Evolutionary conservation across 2,329 filamentous ascomycete genomes (phyloP).

Genomic region (Talaromyces albobiverticillius): DNA sequence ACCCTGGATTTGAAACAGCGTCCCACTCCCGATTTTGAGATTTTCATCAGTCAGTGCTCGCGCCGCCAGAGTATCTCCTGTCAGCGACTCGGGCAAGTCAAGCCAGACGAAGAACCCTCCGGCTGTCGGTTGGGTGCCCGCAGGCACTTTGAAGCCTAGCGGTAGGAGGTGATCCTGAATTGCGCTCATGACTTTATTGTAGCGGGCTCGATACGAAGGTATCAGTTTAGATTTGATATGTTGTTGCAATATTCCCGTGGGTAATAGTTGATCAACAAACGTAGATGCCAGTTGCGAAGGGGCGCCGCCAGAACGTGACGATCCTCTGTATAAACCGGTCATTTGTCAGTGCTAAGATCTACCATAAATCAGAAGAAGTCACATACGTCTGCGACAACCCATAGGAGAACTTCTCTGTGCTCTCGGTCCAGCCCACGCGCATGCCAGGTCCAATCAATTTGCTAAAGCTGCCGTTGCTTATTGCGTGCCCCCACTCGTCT

Average conservation of each 20-base stretch:
- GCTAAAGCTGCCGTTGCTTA: constrained; percentile 86
- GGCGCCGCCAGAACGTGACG: constrained; percentile 57
- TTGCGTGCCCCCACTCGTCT: constrained; percentile 71
- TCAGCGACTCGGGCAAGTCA: constrained; percentile 55
- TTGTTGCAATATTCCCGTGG: constrained; percentile 49
- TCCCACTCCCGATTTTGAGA: constrained; percentile 65
- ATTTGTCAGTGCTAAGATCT: neutral
- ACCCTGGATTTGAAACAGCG: constrained; percentile 65
- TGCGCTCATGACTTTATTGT: constrained; percentile 55
- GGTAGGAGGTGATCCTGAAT: constrained; percentile 61
- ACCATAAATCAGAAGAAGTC: neutral
- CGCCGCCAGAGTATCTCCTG: constrained; percentile 55
- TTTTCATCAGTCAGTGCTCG: constrained; percentile 61
- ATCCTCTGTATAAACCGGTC: constrained; percentile 43
- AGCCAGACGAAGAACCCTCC: constrained; percentile 90
- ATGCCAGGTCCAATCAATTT: constrained; percentile 82
- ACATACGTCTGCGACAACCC: constrained; percentile 59
- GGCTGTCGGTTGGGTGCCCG: constrained; percentile 47
- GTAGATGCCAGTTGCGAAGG: constrained; percentile 60
- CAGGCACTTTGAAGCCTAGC: constrained; percentile 52
- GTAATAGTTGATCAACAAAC: constrained; percentile 54
- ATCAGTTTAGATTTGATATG: constrained; percentile 54
- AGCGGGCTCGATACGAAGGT: constrained; percentile 55
- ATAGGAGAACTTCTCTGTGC: constrained; percentile 59
- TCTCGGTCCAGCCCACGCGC: constrained; percentile 86